Evolutionary conservation across 192 early-diverging fungal genomes (phyloP), one percentile per base, ranked within the genome.

Genomic region (Dispira simplex): DNA sequence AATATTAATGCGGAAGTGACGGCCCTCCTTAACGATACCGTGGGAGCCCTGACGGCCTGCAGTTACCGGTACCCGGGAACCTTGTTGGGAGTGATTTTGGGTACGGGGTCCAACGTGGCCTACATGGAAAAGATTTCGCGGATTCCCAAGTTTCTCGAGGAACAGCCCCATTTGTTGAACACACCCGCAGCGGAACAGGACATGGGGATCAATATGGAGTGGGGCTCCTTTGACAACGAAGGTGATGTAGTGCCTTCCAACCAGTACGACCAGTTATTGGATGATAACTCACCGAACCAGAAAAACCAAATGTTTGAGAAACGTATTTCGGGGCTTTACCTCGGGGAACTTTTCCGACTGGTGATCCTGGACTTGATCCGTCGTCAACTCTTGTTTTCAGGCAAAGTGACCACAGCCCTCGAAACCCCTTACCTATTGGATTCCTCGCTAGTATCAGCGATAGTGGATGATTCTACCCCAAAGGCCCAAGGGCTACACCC

Each of bases 21-120:
- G 46, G 96, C 96, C n/a, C 76, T 97, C 21, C 85, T 98, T 44
- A 98, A 98, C 73, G 93, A 98, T 72, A 98, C 96, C 0, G 93
- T 95, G 8, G 96, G 96, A 32, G 93, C 93, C 0, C 74, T 97
- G 39, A 79, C 95, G 53, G 82, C 90, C 48, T 85, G 93, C 66
- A 90, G 89, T 6, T 97, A 96, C 81, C 66, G 75, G 48, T 70
- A 88, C 60, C 87, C 92, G 13, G 73, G 83, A 32, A 91, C 92
- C 28, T 62, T 83, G 66, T 79, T 92, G 74, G 93, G 90, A 65
- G 82, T 93, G 44, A 98, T 98, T 69, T 75, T 95, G 18, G 96
- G 93, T 63, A 98, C 96, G 44, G 96, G 96, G 46, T 88, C 90
- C 64, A 98, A 98, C 65, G 90, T 90, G 57, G 90, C 92, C 10